Evolutionary conservation across 106 monocot species (phyloP), one percentile per base, ranked within the genome.

Genomic region (Gastrodia elata): DNA sequence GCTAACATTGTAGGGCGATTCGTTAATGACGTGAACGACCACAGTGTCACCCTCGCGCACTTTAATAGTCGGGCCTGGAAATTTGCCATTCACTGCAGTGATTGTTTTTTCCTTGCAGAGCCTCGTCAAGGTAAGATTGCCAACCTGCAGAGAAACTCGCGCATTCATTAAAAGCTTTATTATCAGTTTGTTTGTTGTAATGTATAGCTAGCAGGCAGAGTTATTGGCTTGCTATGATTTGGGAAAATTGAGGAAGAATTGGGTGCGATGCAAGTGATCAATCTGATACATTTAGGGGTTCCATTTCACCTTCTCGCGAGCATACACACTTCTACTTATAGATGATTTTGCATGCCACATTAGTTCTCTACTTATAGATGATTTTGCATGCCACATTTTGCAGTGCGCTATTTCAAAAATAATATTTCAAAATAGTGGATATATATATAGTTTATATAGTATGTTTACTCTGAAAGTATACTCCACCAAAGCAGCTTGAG

Each of bases 1-100:
- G 0, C 82, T 74, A 0, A 90, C 77, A 38, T 86, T 82, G 75
- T 86, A 75, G 9, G 86, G 86, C 0, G 86, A 83, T 4, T 86
- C 26, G 34, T 90, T 90, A 83, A 86, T 38, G 74, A 90, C 86
- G 30, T 86, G 74, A 2, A 90, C 73, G 20, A 82, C 4, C 15
- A 90, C 39, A 1, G 78, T 79, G 64, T 90, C 89, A 24, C 86
- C 89, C 24, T 90, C 84, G 2, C 65, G 58, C 6, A 73, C 89
- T 1, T 67, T 25, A 6, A 90, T 77, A 4, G 84, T 82, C 11
- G 89, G 89, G 0, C 89, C 89, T 0, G 89, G 89, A 4, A 81
- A 25, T 24, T 70, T 56, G 0, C 80, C 77, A 28, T 90, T 90
- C 16, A 86, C 86, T 3, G 77, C 87, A 0, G 82, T 79, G 37